Evolutionary conservation across 2,329 filamentous ascomycete species (phyloP).

Genomic region (Fusarium pseudocircinatum): DNA sequence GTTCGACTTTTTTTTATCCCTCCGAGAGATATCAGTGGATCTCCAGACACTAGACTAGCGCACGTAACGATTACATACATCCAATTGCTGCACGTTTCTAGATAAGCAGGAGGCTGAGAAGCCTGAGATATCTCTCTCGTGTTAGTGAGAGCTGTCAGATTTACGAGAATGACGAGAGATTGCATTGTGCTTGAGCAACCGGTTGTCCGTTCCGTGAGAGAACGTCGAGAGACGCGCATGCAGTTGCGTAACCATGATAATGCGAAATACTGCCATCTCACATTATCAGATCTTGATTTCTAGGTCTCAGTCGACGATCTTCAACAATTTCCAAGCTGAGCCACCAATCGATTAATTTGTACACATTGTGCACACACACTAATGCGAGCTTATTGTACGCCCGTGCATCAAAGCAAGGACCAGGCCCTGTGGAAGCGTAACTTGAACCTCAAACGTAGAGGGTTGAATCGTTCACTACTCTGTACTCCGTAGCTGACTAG

Average conservation of each 20-base stretch:
- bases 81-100: conserved; percentile 27
- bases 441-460: conserved; percentile 1
- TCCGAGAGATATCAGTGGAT: conserved; percentile 28
- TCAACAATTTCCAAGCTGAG: neutral
- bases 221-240: neutral
- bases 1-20: conserved; percentile 8
- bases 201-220: neutral
- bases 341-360: neutral
- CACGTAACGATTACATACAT: conserved; percentile 39
- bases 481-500: neutral
- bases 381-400: conserved; percentile 23
- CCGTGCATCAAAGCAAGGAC: conserved; percentile 24
- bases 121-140: neutral
- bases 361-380: neutral
- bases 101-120: conserved; percentile 28
- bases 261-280: neutral
- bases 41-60: conserved; percentile 31
- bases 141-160: neutral
- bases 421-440: conserved; percentile 8
- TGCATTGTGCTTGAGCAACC: neutral
- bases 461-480: neutral
- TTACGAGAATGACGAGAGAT: neutral
- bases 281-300: neutral
- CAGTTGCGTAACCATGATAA: neutral
- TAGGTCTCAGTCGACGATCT: neutral